Conservation (phyloP, 2,329 filamentous ascomycete species). For the Penicillium sp. region DNA sequence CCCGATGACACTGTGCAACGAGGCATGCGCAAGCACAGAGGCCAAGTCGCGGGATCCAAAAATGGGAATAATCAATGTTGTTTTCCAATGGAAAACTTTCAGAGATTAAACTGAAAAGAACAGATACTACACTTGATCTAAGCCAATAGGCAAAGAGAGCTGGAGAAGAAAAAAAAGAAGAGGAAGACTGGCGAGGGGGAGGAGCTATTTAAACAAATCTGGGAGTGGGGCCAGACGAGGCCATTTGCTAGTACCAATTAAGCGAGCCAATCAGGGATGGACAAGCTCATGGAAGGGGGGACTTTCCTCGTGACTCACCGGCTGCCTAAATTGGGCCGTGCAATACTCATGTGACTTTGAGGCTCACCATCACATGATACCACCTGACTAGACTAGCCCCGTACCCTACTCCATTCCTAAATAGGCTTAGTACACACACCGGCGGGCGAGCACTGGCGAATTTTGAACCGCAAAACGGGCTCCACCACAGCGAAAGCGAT, state of each 20-base stretch:
- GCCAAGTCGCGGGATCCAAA: conserved; percentile 60
- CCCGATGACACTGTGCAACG: conserved; percentile 71
- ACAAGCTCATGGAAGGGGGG: not conserved
- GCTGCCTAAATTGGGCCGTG: not conserved
- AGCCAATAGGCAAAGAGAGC: conserved; percentile 64
- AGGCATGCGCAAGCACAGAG: conserved; percentile 75
- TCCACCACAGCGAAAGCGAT: conserved; percentile 34
- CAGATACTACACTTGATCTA: conserved; percentile 98
- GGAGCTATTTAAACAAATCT: conserved; percentile 37
- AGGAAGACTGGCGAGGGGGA: conserved; percentile 31
- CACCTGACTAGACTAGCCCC: conserved; percentile 8
- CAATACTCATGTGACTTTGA: not conserved
- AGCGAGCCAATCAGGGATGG: conserved; percentile 7
- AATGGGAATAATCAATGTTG: conserved; percentile 83
- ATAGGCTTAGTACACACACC: conserved; percentile 35
- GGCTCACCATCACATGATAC: not conserved
- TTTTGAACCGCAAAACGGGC: conserved; percentile 25
- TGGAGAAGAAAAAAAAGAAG: conserved; percentile 52
- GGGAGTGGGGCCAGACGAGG: conserved; percentile 24
- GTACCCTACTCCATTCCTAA: conserved; percentile 29
- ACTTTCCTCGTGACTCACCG: conserved; percentile 16
- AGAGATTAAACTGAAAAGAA: conserved; percentile 98
- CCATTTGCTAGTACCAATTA: conserved; percentile 27
- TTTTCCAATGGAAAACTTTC: conserved; percentile 73
- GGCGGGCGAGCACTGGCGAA: conserved; percentile 19